Evolutionary conservation across 2,329 filamentous ascomycete species (phyloP), one percentile per base, ranked within the genome.

Genomic region (Colletotrichum musae): DNA sequence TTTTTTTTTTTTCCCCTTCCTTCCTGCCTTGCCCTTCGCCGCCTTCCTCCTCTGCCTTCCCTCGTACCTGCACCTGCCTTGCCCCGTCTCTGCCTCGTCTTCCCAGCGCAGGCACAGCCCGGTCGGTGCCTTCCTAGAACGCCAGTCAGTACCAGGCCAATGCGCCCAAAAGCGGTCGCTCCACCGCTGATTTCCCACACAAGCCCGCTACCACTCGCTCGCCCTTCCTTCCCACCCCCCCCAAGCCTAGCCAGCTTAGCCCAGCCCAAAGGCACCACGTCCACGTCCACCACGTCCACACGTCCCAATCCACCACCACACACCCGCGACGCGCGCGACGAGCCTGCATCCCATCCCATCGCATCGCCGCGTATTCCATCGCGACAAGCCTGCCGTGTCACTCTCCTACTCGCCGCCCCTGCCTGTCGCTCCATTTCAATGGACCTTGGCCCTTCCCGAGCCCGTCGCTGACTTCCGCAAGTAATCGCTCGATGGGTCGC

Each of bases 401-500:
- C 83, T 85, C 76, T 39, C 54, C 64, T 58, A 58, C 58, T 53
- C 53, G 63, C 58, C 47, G 48, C 64, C 45, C 32, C 52, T 15
- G 51, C 54, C 32, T 41, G 16, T n/a, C 36, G 52, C 64, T 81
- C 73, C 78, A 82, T 82, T 78, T 84, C 76, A 77, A 83, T 84
- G 82, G 78, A 81, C 77, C 76, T 75, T 77, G 77, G 74, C 76
- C 75, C 74, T 73, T 74, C 80, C 75, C 74, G 76, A 78, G 75
- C 77, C 81, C 76, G 80, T 83, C 77, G 80, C 82, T 85, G 80
- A 87, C 84, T 76, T 79, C 77, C 77, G 78, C 75, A 76, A 77
- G 82, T 80, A 77, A 80, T 80, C 68, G 71, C 75, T 77, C 78
- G 81, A 85, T 85, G 84, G 83, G 84, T 83, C 78, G 77, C 80